Evolutionary conservation across 2,329 filamentous ascomycete species (phyloP), one percentile per base, ranked within the genome.

Genomic region (Paramyrothecium roridum): DNA sequence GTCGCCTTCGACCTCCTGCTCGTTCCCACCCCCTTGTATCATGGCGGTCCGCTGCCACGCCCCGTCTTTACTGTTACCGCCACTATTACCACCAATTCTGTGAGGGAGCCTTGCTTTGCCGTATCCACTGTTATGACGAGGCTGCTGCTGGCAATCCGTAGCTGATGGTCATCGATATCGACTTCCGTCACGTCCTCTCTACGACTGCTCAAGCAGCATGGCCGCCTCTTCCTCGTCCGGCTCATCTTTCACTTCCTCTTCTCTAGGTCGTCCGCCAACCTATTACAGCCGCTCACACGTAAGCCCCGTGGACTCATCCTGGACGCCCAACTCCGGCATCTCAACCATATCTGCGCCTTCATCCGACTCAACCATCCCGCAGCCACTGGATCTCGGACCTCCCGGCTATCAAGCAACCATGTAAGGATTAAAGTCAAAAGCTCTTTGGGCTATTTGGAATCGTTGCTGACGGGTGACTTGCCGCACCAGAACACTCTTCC

Each of bases 361-460:
- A 54, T 72, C 66, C 49, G 67, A 70, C 70, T 57, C 68, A 73
- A 61, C 70, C 71, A 56, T 67, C 75, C 59, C 68, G 79, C 68
- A 70, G 53, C 74, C 78, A 37, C 72, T 81, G 46, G 79, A 82
- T 61, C 71, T 82, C 48, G 79, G 79, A 3, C 79, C 79, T 52
- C 79, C 79, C 34, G 79, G 79, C 52, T 82, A 78, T 60, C 76
- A 80, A 71, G 79, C 79, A 64, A 81, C 78, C 63, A 80, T 81
- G 79, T 81, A 75, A 16, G n/a, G 37, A 43, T 19, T 43, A 7
- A 43, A 4, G n/a, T 22, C 26, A 3, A 26, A 22, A 8, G 16
- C 26, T 30, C 19, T n/a, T 30, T 48, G 33, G n/a, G 16, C 34
- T 30, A 26, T 56, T 60, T 59, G 50, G 59, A 50, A 23, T 54